Base-by-base conservation (phyloP, 2,329 filamentous ascomycete species). In the Paecilomyces fulvus region DNA sequence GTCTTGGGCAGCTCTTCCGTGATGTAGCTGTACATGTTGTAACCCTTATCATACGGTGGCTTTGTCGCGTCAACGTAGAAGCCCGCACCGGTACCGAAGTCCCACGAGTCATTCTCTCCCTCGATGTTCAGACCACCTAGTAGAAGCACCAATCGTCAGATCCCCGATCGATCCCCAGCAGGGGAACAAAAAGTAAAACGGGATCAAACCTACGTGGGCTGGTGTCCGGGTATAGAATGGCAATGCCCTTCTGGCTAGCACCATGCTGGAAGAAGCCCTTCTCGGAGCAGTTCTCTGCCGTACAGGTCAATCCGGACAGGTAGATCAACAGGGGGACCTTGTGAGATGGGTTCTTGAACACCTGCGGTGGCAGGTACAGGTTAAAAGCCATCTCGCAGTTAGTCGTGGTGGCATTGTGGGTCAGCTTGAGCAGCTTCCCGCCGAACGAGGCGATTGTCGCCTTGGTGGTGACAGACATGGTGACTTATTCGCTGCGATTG, bases 11-110 rank as follows among this genome's bases (percentile, higher is more conserved):
- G 84, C 75, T 99, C 94, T 55, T 82, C 74, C n/a, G 88, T 86
- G 63, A 99, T 82, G 78, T 99, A 99, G 60, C 82, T 85, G 79
- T 97, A 91, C 94, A 99, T 99, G 65, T 86, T 87, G 80, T 99
- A 99, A 70, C 90, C 84, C 55, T 79, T 77, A 58, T 78, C 78
- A 79, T 86, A 99, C 9, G 91, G 90, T 30, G 83, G 80, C 62
- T 79, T 80, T 3, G 85, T 89, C 9, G 92, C 91, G 72, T 99
- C 87, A 64, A 99, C 78, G 79, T 99, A 99, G 81, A 99, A 99
- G 55, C 90, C 90, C 0, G 94, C 94, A 4, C 89, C 92, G 60
- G 84, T 84, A 66, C 94, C 94, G 70, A 99, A 97, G 75, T 99
- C 94, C 74, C 86, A 99, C 52, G 81, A 73, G 62, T 95, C 92